Conservation (phyloP, 2,329 filamentous ascomycete genomes). For the Curvularia eragrostidis region DNA sequence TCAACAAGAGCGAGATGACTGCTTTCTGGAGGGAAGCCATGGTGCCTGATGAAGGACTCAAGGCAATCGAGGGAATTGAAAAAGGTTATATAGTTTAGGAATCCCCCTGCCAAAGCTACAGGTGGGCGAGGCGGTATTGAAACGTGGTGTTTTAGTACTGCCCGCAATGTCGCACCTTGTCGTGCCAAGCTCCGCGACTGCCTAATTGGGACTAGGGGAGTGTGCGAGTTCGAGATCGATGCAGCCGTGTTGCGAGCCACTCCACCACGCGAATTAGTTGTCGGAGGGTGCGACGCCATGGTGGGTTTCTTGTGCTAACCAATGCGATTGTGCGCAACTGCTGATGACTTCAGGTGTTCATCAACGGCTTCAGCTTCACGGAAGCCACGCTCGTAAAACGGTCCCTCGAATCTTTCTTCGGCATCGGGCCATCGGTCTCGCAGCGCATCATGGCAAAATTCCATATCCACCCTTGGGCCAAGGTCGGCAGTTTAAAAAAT, state of each 20-base stretch:
- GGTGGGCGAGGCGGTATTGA: conserved; percentile 31
- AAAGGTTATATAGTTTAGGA: conserved; percentile 36
- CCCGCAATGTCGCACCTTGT: conserved; percentile 23
- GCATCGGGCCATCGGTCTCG: conserved; percentile 53
- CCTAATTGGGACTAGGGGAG: conserved; percentile 15
- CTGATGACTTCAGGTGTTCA: conserved; percentile 69
- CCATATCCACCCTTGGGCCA: conserved; percentile 83
- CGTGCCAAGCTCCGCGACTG: conserved; percentile 4
- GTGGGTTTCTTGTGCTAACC: conserved; percentile 22
- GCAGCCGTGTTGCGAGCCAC: conserved; percentile 15
- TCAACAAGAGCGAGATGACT: conserved; percentile 74
- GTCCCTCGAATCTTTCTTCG: conserved; percentile 64
- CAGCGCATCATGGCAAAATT: conserved; percentile 83
- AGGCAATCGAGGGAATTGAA: conserved; percentile 25
- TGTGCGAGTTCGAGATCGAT: conserved; percentile 14
- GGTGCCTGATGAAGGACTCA: conserved; percentile 44
- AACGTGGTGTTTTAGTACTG: conserved; percentile 42
- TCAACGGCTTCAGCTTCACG: conserved; percentile 84
- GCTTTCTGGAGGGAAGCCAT: conserved; percentile 80
- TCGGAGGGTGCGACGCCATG: conserved; percentile 32
- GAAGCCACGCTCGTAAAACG: conserved; percentile 84
- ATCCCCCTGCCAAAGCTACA: conserved; percentile 22
- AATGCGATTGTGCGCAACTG: conserved; percentile 18
- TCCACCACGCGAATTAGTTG: conserved; percentile 28
- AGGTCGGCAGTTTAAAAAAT: conserved; percentile 74